Base-by-base conservation (phyloP, 1,284 basidiomycete species). In the Gymnopus androsaceus region DNA sequence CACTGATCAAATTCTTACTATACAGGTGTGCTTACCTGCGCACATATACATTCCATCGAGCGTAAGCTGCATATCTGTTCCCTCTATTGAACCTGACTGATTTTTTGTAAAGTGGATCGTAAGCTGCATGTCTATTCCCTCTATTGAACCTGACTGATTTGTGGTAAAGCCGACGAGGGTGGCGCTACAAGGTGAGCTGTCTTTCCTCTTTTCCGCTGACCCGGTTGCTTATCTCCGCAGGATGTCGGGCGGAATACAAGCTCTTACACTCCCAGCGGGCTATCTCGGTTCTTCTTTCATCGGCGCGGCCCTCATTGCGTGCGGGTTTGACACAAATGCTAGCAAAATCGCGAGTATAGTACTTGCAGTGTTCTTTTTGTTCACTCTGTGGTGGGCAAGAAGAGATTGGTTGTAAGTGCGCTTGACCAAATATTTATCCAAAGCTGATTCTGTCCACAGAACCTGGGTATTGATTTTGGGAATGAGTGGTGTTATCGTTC, bases 271-370 rank as follows among this genome's bases (percentile, higher is more conserved):
- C 0, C 92, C 92, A 0, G 94, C 94, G 1, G 94, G 94, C 34
- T 98, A 98, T 70, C 86, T 98, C 30, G 96, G 96, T 9, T 94
- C 90, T 1, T 88, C 88, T 3, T 75, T 98, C 66, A 95, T 98
- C 58, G 96, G 96, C 15, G 55, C 57, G 0, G 83, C 81, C 47
- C 77, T 97, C 27, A 95, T 98, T 60, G 85, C 94, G 4, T 96
- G 94, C 63, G 95, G 93, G 25, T 98, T 98, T 71, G 88, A 98
- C 71, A 95, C 92, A 49, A 87, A 93, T 62, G 96, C 96, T 1
- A 92, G 88, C 72, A 98, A 98, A 71, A 73, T 98, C 51, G 94
- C 94, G 0, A 87, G 84, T 41, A 74, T 98, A 27, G 85, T 92
- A 9, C 78, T 98, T 30, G 92, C 86, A 7, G 88, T 76, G 23